phyloP scores from a whole-genome alignment of 768 basidiomycete genomes.

The Leccinum aurantiacum region DNA sequence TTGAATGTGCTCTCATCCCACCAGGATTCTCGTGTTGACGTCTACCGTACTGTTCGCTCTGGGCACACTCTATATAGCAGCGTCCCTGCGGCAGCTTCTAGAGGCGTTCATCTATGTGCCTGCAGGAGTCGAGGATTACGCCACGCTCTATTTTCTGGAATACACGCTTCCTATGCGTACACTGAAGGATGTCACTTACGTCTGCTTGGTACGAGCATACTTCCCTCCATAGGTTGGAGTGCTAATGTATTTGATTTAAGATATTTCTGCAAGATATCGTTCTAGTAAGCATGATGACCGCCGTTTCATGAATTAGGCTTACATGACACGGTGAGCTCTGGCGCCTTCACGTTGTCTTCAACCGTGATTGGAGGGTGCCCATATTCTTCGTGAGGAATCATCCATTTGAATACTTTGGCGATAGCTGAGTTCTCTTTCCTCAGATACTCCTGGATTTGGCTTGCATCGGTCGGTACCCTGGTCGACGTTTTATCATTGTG shows the following conservation, averaged over 20 bases:
- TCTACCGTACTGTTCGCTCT: slow-evolving; percentile 16
- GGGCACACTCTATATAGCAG: slow-evolving; percentile 13
- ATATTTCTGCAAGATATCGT: slow-evolving; percentile 19
- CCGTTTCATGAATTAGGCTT: background rate
- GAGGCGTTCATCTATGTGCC: slow-evolving; percentile 18
- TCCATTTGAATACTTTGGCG: background rate
- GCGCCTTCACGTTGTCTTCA: slow-evolving; percentile 26
- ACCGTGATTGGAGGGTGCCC: slow-evolving; percentile 20
- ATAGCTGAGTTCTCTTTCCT: background rate
- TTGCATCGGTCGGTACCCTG: slow-evolving; percentile 18
- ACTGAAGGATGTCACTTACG: slow-evolving; percentile 16
- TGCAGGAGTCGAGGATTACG: slow-evolving; percentile 4
- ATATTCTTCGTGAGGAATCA: slow-evolving; percentile 17
- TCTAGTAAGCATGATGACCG: slow-evolving; percentile 5
- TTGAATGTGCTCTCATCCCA: background rate
- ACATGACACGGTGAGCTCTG: slow-evolving; percentile 14
- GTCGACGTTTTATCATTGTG: background rate
- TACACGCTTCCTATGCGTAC: slow-evolving; percentile 16
- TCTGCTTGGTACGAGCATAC: slow-evolving; percentile 11
- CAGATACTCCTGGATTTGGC: slow-evolving; percentile 23
- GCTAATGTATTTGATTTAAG: slow-evolving; percentile 4
- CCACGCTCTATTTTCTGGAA: slow-evolving; percentile 10
- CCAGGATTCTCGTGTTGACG: slow-evolving; percentile 14
- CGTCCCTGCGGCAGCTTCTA: slow-evolving; percentile 16
- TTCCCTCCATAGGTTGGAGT: background rate